These are phyloP conservation scores for Erysiphe pulchra DNA, from an alignment of 2,329 filamentous ascomycete genomes.

Conservation along the genomic window DNA sequence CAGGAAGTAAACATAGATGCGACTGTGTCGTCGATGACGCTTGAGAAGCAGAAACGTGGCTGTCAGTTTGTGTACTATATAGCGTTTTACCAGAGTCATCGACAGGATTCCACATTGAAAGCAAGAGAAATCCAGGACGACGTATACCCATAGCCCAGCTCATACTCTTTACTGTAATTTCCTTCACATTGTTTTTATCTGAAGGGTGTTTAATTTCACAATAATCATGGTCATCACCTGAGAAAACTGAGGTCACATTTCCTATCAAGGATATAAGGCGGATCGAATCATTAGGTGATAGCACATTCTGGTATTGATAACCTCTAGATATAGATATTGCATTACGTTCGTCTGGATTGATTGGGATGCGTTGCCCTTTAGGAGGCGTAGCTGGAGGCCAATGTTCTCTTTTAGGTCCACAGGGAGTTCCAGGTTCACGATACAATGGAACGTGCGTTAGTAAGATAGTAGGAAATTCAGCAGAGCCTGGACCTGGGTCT, in stretches of 20 bases:
- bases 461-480: slow-evolving; percentile 62
- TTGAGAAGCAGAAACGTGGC: slow-evolving; percentile 6
- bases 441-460: slow-evolving; percentile 82
- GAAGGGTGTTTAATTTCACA: slow-evolving; percentile 60
- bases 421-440: slow-evolving; percentile 57
- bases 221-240: slow-evolving; percentile 94
- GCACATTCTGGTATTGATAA: slow-evolving; percentile 93
- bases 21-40: slow-evolving; percentile 46
- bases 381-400: slow-evolving; percentile 45
- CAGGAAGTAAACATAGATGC: slow-evolving; percentile 71
- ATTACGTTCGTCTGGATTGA: slow-evolving; percentile 41
- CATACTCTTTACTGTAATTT: slow-evolving; percentile 88
- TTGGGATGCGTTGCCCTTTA: slow-evolving; percentile 26
- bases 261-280: slow-evolving; percentile 54
- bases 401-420: slow-evolving; percentile 63
- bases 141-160: slow-evolving; percentile 93
- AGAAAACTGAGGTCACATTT: slow-evolving; percentile 68
- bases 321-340: slow-evolving; percentile 53
- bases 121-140: slow-evolving; percentile 62
- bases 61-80: slow-evolving; percentile 7
- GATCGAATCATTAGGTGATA: slow-evolving; percentile 50
- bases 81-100: slow-evolving; percentile 29
- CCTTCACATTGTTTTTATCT: slow-evolving; percentile 31
- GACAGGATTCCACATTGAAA: slow-evolving; percentile 81
- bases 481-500: slow-evolving; percentile 18